Base-by-base conservation (phyloP, 2,329 filamentous ascomycete species). In the Zasmidium citrigriseum region DNA sequence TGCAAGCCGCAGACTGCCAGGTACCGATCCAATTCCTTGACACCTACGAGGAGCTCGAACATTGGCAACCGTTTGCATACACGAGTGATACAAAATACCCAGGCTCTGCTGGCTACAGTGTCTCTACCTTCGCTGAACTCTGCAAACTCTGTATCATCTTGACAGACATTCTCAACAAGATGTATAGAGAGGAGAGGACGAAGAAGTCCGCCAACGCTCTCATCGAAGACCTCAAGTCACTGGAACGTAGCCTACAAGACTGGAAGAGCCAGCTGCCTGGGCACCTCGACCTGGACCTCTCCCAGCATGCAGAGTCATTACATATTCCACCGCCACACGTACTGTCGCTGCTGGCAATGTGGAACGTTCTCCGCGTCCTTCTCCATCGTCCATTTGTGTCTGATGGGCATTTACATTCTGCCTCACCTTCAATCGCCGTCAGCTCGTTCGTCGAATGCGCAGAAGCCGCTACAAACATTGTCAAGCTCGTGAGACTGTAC, bases 301-400 rank as follows among this genome's bases (percentile, higher is more conserved):
- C 34, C 4, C 4, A 41, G 14, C 4, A 4, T n/a, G 16, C 29
- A 20, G 49, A 57, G 22, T n/a, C 20, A 14, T 47, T 27, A 16
- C 44, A 53, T 12, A 54, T 44, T 14, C 54, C 58, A 41, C 58
- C 58, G 27, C 58, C 58, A 22, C 58, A 60, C 16, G 58, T 60
- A 1, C 27, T 60, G 22, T 60, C 58, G 7, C 45, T 60, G 21
- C 41, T 57, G 49, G 75, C 80, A 3, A 78, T 83, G 66, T 81
- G 81, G 44, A 75, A 84, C 54, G 80, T 81, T 0, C 73, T 83
- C 0, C 67, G 80, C 1, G 83, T 85, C 4, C 76, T 85, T 0
- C 72, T 85, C 0, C 81, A 84, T 59, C 80, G 80, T 5, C 82
- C 81, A 0, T 83, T 84, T 23, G 76, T 84, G 2, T 75, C 77